Conservation (phyloP, 805 yeast species). For the Debaryomyces castellii region DNA sequence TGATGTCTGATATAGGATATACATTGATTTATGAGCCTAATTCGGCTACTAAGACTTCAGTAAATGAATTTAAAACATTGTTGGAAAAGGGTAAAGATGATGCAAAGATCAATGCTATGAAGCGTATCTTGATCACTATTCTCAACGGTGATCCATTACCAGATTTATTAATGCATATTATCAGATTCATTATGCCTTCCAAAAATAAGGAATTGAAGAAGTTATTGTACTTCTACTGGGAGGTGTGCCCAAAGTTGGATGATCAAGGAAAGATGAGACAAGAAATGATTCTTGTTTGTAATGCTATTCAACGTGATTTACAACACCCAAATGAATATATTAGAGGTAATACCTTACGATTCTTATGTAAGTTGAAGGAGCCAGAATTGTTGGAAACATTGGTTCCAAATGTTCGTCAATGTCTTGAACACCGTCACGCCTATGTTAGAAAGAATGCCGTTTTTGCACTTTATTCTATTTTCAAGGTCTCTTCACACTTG, state of each 20-base stretch:
- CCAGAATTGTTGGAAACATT: slow-evolving; percentile 93
- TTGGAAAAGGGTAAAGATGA: slow-evolving; percentile 91
- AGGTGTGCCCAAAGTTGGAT: slow-evolving; percentile 90
- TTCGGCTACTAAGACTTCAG: slow-evolving; percentile 59
- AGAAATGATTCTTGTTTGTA: slow-evolving; percentile 98
- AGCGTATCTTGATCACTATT: slow-evolving; percentile 78
- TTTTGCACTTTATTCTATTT: slow-evolving; percentile 82
- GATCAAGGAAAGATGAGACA: slow-evolving; percentile 89
- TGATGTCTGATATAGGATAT: slow-evolving; percentile 49
- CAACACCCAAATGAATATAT: slow-evolving; percentile 98
- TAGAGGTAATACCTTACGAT: slow-evolving; percentile 92
- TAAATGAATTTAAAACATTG: slow-evolving; percentile 69
- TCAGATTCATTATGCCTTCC: slow-evolving; percentile 96
- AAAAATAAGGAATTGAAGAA: slow-evolving; percentile 88
- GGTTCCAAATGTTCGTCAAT: slow-evolving; percentile 87
- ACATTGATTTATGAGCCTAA: slow-evolving; percentile 80
- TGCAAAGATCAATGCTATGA: slow-evolving; percentile 86
- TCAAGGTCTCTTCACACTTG: slow-evolving; percentile 78
- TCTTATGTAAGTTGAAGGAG: slow-evolving; percentile 85
- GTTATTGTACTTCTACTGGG: slow-evolving; percentile 94
- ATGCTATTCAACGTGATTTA: slow-evolving; percentile 94
- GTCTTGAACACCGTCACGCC: slow-evolving; percentile 95
- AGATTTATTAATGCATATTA: slow-evolving; percentile 91
- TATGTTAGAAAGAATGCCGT: slow-evolving; percentile 97
- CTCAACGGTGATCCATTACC: slow-evolving; percentile 93